A percentile compares a stretch with the other conserved stretches of the same genome.
Evolutionary conservation across 1,284 basidiomycete genomes (phyloP).

Genomic region (Ceratobasidium sp.): DNA sequence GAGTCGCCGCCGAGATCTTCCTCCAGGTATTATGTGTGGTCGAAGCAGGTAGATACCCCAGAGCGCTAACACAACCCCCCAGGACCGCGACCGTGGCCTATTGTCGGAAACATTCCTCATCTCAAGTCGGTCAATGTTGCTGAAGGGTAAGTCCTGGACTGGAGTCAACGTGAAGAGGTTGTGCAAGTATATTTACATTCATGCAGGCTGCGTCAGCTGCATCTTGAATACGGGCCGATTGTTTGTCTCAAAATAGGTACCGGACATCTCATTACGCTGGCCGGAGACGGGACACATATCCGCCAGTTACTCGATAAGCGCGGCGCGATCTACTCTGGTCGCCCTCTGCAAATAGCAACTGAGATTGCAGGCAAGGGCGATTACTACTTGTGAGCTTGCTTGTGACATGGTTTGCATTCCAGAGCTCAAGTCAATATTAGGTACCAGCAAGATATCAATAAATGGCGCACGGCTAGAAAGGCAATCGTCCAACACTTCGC

Average conservation of each 20-base stretch:
- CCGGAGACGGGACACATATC: slow-evolving; percentile 28
- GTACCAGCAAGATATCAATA: slow-evolving; percentile 18
- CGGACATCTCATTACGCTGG: slow-evolving; percentile 19
- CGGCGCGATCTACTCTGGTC: slow-evolving; percentile 27
- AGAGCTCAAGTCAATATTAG: not conserved
- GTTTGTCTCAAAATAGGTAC: slow-evolving; percentile 24
- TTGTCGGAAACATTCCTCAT: not conserved
- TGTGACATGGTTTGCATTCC: not conserved
- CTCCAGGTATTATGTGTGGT: slow-evolving; percentile 1
- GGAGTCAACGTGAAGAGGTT: no score
- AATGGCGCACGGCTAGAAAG: slow-evolving; percentile 21
- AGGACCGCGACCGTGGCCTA: slow-evolving; percentile 12
- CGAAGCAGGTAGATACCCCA: no score
- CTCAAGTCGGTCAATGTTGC: not conserved
- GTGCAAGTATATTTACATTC: no score
- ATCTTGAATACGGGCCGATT: slow-evolving; percentile 24
- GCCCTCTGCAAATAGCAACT: not conserved
- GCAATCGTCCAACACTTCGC: slow-evolving; percentile 27
- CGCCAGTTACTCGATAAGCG: slow-evolving; percentile 36
- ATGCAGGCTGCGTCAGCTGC: slow-evolving; percentile 5
- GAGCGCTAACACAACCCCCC: not conserved
- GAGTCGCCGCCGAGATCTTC: not conserved
- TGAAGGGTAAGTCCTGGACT: not conserved
- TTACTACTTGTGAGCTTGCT: not conserved
- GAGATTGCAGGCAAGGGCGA: slow-evolving; percentile 24